These are phyloP conservation scores for Tolypocladium ophioglossoides DNA, from an alignment of 2,329 filamentous ascomycete genomes.

Conservation along the genomic window DNA sequence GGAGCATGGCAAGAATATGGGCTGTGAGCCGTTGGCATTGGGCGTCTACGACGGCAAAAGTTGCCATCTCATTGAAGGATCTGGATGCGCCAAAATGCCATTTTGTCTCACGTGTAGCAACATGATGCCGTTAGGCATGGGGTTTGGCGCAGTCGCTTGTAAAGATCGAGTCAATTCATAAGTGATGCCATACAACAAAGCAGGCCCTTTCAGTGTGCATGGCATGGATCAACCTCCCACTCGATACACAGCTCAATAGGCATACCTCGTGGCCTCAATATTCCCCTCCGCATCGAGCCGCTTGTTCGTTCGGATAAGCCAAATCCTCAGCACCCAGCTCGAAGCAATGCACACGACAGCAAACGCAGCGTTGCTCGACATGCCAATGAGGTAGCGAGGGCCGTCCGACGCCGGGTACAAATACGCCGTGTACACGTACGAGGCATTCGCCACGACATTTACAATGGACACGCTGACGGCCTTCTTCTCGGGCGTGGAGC, in stretches of 20 bases:
- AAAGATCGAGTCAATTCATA: too few species aligned
- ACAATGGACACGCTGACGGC: constrained; percentile 26
- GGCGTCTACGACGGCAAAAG: neutral
- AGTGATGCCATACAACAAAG: too few species aligned
- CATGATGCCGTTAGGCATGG: neutral
- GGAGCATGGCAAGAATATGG: neutral
- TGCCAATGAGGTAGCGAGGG: constrained; percentile 28
- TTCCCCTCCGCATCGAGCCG: too few species aligned
- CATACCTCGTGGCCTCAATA: too few species aligned
- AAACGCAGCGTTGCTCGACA: constrained; percentile 8
- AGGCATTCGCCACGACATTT: constrained; percentile 12
- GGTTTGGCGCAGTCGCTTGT: neutral
- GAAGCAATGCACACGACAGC: too few species aligned
- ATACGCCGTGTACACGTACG: constrained; percentile 31
- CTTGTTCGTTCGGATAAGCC: too few species aligned
- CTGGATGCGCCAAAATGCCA: neutral
- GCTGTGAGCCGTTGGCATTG: neutral
- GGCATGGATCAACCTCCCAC: too few species aligned
- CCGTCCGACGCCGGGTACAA: constrained; percentile 27
- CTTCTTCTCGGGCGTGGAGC: constrained; percentile 31
- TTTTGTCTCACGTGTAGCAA: neutral
- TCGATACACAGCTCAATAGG: too few species aligned
- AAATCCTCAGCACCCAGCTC: too few species aligned
- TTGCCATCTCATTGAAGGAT: neutral
- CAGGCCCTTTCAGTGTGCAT: too few species aligned